phyloP scores from a whole-genome alignment of 2,329 filamentous ascomycete genomes.

The Aspergillus pseudotamarii region DNA sequence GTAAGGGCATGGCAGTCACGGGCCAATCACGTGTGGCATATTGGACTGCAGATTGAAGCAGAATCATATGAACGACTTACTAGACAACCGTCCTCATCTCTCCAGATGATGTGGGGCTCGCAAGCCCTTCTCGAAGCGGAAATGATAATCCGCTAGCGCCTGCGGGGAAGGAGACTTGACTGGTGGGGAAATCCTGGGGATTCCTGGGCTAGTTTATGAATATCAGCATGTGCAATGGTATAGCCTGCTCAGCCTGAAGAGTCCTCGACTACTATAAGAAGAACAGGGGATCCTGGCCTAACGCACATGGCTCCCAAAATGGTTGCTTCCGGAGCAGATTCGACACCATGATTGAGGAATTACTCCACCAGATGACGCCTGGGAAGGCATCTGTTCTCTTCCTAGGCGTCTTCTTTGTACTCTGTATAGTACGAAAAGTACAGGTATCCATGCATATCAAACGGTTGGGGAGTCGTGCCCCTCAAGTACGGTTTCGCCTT shows the following conservation, averaged over 20 bases:
- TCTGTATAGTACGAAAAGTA: conserved; percentile 34
- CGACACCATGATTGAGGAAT: conserved; percentile 51
- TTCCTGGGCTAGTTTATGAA: background rate
- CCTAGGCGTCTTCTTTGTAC: conserved; percentile 42
- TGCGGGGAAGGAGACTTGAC: background rate
- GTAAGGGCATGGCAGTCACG: background rate
- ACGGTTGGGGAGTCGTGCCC: conserved; percentile 39
- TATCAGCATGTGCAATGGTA: background rate
- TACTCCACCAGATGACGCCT: conserved; percentile 51
- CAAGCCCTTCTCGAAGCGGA: background rate
- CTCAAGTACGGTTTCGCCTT: conserved; percentile 35
- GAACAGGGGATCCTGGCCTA: background rate
- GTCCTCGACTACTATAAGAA: background rate
- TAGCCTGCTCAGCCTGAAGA: background rate
- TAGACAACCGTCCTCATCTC: background rate
- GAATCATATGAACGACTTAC: background rate
- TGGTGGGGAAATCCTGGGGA: background rate
- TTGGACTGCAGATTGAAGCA: background rate
- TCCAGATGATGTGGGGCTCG: background rate
- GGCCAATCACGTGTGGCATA: background rate
- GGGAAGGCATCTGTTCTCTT: conserved; percentile 43
- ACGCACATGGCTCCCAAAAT: background rate
- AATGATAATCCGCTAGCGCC: background rate
- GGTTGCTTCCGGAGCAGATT: background rate
- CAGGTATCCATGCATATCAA: conserved; percentile 33